Conservation (phyloP, 2,329 filamentous ascomycete species). For the Paecilomyces sp. region DNA sequence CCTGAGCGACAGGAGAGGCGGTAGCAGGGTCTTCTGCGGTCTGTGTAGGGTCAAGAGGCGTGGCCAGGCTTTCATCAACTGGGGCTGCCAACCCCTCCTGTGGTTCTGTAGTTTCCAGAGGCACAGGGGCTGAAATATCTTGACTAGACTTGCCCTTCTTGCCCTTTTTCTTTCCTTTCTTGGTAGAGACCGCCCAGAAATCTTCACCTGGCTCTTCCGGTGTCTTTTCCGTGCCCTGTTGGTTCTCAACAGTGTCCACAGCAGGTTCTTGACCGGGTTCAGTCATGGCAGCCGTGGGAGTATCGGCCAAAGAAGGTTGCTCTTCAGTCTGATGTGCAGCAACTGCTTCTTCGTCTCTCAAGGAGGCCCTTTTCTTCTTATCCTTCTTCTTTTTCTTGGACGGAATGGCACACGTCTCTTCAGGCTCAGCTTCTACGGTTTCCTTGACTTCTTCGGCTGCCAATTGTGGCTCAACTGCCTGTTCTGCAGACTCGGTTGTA, state of each 20-base stretch:
- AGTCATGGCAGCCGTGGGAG: not conserved
- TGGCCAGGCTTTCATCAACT: not conserved
- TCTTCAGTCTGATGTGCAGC: not conserved
- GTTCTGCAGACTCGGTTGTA: too few species aligned
- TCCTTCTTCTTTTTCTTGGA: conserved; percentile 18
- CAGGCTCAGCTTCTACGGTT: not conserved
- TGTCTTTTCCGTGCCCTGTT: not conserved
- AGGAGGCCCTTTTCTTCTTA: conserved; percentile 2
- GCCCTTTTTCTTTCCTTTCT: conserved; percentile 16
- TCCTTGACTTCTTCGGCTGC: not conserved
- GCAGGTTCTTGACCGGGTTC: not conserved
- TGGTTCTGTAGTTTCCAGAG: not conserved
- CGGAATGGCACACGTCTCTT: conserved; percentile 5
- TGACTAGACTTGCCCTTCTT: conserved; percentile 4
- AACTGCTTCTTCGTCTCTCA: not conserved
- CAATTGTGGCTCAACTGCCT: not conserved
- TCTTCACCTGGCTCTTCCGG: conserved; percentile 5
- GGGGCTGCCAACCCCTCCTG: not conserved
- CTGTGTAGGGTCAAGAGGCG: not conserved
- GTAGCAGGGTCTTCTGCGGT: not conserved
- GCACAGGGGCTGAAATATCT: not conserved
- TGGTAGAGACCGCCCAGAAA: conserved; percentile 8
- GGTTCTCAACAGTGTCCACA: not conserved
- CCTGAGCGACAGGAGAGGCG: not conserved
- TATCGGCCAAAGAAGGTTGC: not conserved